Conservation (phyloP, 202 grass and related monocot genomes). For the Panicum hallii region DNA sequence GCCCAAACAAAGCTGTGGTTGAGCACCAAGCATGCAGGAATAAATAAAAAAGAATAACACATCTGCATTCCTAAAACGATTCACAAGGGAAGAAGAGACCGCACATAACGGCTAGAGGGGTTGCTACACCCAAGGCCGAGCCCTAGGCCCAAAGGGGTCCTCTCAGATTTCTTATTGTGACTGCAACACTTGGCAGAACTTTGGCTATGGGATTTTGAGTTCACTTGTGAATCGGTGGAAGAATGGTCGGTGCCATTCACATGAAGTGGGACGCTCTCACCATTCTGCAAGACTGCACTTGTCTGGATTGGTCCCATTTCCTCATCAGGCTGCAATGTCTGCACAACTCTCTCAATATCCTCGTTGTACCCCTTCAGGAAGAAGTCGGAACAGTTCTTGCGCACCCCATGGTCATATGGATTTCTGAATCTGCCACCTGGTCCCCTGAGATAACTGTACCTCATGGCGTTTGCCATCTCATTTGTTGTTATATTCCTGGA, state of each 20-base stretch:
- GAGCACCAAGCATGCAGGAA: slow-evolving; percentile 15
- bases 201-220: slow-evolving; percentile 55
- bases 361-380: slow-evolving; percentile 85
- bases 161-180: slow-evolving; percentile 60
- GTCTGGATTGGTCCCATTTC: slow-evolving; percentile 77
- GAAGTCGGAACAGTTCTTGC: slow-evolving; percentile 92
- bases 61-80: slow-evolving; percentile 25
- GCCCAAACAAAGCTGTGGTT: slow-evolving; percentile 33
- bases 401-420: slow-evolving; percentile 85
- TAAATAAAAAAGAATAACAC: slow-evolving; percentile 7
- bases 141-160: slow-evolving; percentile 60
- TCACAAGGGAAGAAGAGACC: slow-evolving; percentile 79
- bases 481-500: slow-evolving; percentile 94
- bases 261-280: slow-evolving; percentile 53
- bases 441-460: slow-evolving; percentile 95
- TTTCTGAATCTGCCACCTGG: slow-evolving; percentile 84
- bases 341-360: slow-evolving; percentile 63
- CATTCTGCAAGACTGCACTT: slow-evolving; percentile 52
- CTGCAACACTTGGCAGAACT: slow-evolving; percentile 55
- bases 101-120: slow-evolving; percentile 50
- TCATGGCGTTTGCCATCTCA: slow-evolving; percentile 89
- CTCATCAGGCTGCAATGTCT: slow-evolving; percentile 49
- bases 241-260: slow-evolving; percentile 54
- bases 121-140: slow-evolving; percentile 73
- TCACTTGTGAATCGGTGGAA: slow-evolving; percentile 51